Evolutionary conservation across 345 rosid genomes (phyloP), one percentile per base, ranked within the genome.

Genomic region (Laguncularia racemosa): DNA sequence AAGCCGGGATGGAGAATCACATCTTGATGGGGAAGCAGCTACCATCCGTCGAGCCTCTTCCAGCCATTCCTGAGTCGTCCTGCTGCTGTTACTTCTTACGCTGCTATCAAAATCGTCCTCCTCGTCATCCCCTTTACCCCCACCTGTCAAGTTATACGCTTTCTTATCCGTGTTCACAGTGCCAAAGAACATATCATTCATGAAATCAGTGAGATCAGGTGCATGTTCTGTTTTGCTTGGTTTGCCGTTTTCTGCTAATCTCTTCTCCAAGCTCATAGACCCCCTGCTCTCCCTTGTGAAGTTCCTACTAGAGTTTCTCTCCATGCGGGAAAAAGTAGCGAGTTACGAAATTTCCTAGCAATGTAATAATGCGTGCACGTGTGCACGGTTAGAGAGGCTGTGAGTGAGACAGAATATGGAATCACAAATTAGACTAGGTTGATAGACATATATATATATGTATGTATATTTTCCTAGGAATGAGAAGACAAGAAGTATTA

Each of bases 111-210:
- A 82, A 28, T 71, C 76, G 0, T 56, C 70, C 14, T 76, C 76
- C 15, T 76, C 69, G 12, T 67, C 65, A 0, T 66, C 72, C 33
- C 48, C 53, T 14, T 8, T 46, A 46, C 1, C 50, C 4, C 77
- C 69, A 0, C 85, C 85, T 0, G 71, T 77, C 76, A 81, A 65
- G 74, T 79, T 56, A 43, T 80, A 77, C 7, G 59, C 48, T 55
- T 70, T 75, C 72, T 67, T 84, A 18, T 76, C 76, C 2, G 66
- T 20, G 13, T 48, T 28, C 13, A 59, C 50, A 2, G 76, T 56
- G 44, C 91, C 91, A 18, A 78, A 81, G 81, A 84, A 82, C 81
- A 74, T 66, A 73, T 81, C 87, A 48, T 81, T 78, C 81, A 84
- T 81, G 72, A 84, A 84, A 67, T 84, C 82, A 23, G 85, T 81